Evolutionary conservation across 2,329 filamentous ascomycete genomes (phyloP).

Genomic region (Monilinia aucupariae): DNA sequence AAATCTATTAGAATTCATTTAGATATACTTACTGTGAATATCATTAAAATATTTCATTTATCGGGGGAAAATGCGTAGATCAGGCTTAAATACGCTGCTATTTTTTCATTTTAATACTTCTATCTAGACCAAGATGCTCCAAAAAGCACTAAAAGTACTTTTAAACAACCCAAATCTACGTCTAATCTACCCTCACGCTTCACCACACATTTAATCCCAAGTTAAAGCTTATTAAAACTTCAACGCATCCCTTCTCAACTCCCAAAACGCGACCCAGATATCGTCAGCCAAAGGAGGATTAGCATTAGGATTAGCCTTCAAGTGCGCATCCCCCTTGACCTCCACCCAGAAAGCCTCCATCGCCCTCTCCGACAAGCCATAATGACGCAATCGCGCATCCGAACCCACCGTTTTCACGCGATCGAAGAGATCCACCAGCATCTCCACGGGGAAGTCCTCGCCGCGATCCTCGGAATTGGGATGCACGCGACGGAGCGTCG

Average conservation of each 20-base stretch:
- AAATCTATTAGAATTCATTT: background rate
- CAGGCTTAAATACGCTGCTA: too few species aligned
- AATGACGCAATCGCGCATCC: background rate
- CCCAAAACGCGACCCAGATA: background rate
- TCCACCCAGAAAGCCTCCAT: background rate
- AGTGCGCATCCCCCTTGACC: background rate
- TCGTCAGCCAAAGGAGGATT: background rate
- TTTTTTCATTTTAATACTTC: background rate
- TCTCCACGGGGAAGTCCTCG: background rate
- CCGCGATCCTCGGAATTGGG: background rate
- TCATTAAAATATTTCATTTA: too few species aligned
- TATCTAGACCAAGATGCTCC: background rate
- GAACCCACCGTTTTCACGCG: background rate
- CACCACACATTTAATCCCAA: background rate
- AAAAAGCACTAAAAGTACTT: background rate
- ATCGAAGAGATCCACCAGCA: background rate
- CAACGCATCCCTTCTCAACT: background rate
- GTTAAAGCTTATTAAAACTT: background rate
- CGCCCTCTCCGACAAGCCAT: background rate
- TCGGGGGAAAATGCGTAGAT: accelerated
- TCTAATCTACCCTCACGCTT: too few species aligned
- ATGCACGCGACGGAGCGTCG: background rate
- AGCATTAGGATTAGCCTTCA: background rate
- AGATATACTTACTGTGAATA: too few species aligned
- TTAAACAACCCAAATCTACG: too few species aligned